A percentile compares a stretch with the other conserved stretches of the same genome.
Evolutionary conservation across 495 filamentous ascomycete genomes (phyloP).

Genomic region (Ramalina intermedia): DNA sequence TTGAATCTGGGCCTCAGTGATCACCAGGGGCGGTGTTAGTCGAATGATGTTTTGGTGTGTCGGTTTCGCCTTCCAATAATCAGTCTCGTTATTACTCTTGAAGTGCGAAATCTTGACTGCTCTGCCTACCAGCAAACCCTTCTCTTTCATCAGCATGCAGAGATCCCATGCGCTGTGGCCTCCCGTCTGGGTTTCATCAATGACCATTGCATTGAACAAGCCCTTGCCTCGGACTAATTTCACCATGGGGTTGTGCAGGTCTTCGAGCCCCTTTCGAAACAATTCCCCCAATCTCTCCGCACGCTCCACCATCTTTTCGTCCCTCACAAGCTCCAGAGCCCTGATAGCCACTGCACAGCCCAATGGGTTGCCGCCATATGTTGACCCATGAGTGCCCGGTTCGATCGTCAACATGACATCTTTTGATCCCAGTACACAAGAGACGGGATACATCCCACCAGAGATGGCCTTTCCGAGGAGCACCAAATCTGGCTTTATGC

Average conservation of each 20-base stretch:
- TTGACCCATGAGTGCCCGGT: conserved; percentile 91
- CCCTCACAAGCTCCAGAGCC: conserved; percentile 84
- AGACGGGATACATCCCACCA: conserved; percentile 97
- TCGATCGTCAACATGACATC: conserved; percentile 97
- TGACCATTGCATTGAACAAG: conserved; percentile 88
- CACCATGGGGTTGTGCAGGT: conserved; percentile 66
- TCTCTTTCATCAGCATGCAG: conserved; percentile 88
- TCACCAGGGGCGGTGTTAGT: conserved; percentile 41
- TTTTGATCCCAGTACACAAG: conserved; percentile 74
- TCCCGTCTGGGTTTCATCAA: conserved; percentile 75
- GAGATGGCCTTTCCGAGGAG: conserved; percentile 94
- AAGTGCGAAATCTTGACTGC: conserved; percentile 30
- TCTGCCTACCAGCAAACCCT: conserved; percentile 72
- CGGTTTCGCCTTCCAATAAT: conserved; percentile 68
- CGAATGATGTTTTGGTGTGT: conserved; percentile 93
- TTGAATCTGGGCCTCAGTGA: conserved; percentile 39
- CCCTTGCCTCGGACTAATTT: conserved; percentile 81
- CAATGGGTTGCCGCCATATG: conserved; percentile 95
- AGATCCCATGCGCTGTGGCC: conserved; percentile 94
- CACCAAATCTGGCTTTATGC: conserved; percentile 88
- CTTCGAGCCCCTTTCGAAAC: conserved; percentile 65
- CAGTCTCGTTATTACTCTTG: conserved; percentile 19
- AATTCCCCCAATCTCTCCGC: conserved; percentile 66
- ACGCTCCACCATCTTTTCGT: conserved; percentile 73
- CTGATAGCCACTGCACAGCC: conserved; percentile 92